phyloP scores from a whole-genome alignment of 2,329 filamentous ascomycete species.

The Pezicula neosporulosa region DNA sequence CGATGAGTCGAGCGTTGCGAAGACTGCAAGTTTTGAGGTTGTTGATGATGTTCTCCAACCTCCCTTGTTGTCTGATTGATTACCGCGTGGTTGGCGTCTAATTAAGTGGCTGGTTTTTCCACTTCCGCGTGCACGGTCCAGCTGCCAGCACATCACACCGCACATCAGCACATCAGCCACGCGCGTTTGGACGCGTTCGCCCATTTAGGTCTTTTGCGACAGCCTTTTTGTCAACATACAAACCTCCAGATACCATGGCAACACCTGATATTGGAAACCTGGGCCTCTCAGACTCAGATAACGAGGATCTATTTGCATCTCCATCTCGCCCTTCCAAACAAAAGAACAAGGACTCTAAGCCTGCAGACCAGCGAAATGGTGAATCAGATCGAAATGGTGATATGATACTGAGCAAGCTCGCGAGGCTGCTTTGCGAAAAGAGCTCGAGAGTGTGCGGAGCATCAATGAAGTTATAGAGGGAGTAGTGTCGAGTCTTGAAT shows the following conservation, averaged over 20 bases:
- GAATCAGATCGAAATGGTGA: too few relatives aligned
- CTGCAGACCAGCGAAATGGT: slow-evolving; percentile 29
- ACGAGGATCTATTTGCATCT: slow-evolving; percentile 55
- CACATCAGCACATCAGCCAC: background rate
- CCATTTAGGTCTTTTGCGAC: too few relatives aligned
- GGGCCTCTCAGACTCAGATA: slow-evolving; percentile 50
- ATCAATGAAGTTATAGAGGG: slow-evolving; percentile 87
- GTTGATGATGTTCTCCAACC: background rate
- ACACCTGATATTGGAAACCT: slow-evolving; percentile 48
- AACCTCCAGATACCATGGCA: slow-evolving; percentile 17
- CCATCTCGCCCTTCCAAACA: slow-evolving; percentile 38
- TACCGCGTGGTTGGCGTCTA: background rate
- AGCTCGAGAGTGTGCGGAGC: slow-evolving; percentile 77
- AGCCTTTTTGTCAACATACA: slow-evolving; percentile 5
- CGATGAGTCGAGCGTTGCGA: background rate
- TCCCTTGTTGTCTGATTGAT: background rate
- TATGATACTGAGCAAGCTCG: slow-evolving; percentile 65
- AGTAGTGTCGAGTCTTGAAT: slow-evolving; percentile 67
- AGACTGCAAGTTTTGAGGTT: background rate
- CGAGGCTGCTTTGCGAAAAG: slow-evolving; percentile 70
- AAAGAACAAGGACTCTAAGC: slow-evolving; percentile 12
- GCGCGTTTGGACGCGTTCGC: background rate
- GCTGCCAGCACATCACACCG: background rate
- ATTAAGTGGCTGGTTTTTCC: background rate
- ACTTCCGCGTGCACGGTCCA: background rate